Evolutionary conservation across 441 rosid species (phyloP).

Genomic region (Sinapis alba): DNA sequence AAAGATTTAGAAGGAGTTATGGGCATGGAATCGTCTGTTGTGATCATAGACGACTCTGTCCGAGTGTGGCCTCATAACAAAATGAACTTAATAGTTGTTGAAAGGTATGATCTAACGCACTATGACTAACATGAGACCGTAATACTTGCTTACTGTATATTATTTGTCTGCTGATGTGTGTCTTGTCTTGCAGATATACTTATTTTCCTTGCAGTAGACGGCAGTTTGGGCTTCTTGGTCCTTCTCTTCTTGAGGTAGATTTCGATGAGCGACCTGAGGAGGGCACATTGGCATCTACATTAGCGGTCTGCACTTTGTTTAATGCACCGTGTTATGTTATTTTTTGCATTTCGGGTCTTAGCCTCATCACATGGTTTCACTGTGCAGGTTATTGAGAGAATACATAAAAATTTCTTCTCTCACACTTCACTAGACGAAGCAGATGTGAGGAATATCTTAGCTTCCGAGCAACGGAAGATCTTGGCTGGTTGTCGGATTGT

Average conservation of each 20-base stretch:
- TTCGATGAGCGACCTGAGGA: slow-evolving; percentile 97
- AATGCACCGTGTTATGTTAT: slow-evolving; percentile 6
- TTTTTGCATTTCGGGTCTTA: slow-evolving; percentile 15
- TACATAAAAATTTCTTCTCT: slow-evolving; percentile 78
- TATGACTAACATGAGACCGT: slow-evolving; percentile 1
- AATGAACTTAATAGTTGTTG: slow-evolving; percentile 88
- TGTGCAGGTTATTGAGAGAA: slow-evolving; percentile 84
- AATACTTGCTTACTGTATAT: neutral
- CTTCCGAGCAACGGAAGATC: slow-evolving; percentile 81
- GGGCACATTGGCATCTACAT: slow-evolving; percentile 93
- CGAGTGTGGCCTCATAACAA: slow-evolving; percentile 98
- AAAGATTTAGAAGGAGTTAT: slow-evolving; percentile 99
- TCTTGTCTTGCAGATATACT: slow-evolving; percentile 67
- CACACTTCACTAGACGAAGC: slow-evolving; percentile 72
- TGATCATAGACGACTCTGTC: slow-evolving; percentile 94
- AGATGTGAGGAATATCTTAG: slow-evolving; percentile 90
- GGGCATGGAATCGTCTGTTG: slow-evolving; percentile 98
- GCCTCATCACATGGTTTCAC: slow-evolving; percentile 27
- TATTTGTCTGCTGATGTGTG: slow-evolving; percentile 10
- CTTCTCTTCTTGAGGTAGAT: slow-evolving; percentile 98
- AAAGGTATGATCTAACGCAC: slow-evolving; percentile 56
- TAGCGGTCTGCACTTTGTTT: slow-evolving; percentile 67
- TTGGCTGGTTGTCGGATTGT: slow-evolving; percentile 86
- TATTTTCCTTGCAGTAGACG: slow-evolving; percentile 98
- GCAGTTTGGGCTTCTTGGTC: slow-evolving; percentile 95